Conservation (phyloP, 164 flowering plant species). For the Berberis vulgaris region DNA sequence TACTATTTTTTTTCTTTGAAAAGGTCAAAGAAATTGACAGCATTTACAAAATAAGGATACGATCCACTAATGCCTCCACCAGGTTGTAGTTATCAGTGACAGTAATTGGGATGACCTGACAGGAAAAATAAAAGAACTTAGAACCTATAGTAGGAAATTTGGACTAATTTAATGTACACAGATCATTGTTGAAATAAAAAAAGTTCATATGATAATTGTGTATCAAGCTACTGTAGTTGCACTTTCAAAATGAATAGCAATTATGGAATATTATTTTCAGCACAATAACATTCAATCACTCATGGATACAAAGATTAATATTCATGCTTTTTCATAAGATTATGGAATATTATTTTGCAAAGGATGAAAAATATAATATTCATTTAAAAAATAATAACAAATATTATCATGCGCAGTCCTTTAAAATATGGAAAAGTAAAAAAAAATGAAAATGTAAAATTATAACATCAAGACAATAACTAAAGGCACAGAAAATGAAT, state of each 20-base stretch:
- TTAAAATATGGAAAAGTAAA: not conserved
- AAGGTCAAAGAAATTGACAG: too few relatives aligned
- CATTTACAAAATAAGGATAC: conserved; percentile 52
- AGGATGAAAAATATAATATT: not conserved
- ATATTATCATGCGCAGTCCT: not conserved
- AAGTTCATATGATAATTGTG: not conserved
- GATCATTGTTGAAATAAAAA: too few relatives aligned
- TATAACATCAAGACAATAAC: not conserved
- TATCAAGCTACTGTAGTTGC: not conserved
- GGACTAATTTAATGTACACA: too few relatives aligned
- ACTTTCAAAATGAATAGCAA: not conserved
- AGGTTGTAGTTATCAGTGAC: conserved; percentile 56
- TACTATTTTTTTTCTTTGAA: too few relatives aligned
- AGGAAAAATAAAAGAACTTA: not conserved
- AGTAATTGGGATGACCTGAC: conserved; percentile 51
- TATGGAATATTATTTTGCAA: not conserved
- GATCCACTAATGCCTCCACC: conserved; percentile 76
- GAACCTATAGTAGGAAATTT: too few relatives aligned
- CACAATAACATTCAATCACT: not conserved
- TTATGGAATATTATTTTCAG: not conserved
- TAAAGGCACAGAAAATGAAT: not conserved
- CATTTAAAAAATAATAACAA: too few relatives aligned
- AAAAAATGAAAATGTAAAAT: too few relatives aligned
- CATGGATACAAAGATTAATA: not conserved
- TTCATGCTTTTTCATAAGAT: not conserved